Base-by-base conservation (phyloP, 306 rosid species). In the Fragaria vesca region DNA sequence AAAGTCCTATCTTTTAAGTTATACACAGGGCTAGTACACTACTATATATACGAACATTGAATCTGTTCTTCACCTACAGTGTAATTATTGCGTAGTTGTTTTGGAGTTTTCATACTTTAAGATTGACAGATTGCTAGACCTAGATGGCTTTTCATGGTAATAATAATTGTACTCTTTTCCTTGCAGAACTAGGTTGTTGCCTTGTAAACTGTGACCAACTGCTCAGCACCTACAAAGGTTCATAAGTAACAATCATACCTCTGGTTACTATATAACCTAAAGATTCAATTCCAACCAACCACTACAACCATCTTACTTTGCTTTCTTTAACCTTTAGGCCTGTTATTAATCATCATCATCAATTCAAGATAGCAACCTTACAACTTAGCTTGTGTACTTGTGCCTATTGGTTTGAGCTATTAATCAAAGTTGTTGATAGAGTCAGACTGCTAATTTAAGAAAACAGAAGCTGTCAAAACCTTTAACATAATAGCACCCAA, bases 121-220 rank as follows among this genome's bases (percentile, higher is more conserved):
- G 73, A 40, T 30, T 51, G 48, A 5, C 12, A 2, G 17, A 17
- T 46, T 51, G 61, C 9, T 11, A 4, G 10, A 36, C 46, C 21
- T 5, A 36, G 38, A 52, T 45, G 36, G 47, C 72, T 43, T 75
- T 30, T 63, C 71, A 63, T 62, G 69, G 72, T 30, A 55, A 11
- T 32, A 46, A 78, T 78, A 78, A 60, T 78, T 30, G 71, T 15
- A 45, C 45, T 8, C 18, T 60, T n/a, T 32, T n/a, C 61, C 76
- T 74, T 43, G 75, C 71, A 67, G 51, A 57, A 67, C 42, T 21
- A 42, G 69, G 72, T 72, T 50, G 18, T 71, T 51, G 30, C 47
- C 66, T 36, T 11, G 76, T 32, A 32, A 57, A 11, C 16, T 66
- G 48, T 8, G 43, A 16, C 28, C 48, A 66, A 38, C 28, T 34